These are phyloP conservation scores for Ophiocordyceps camponoti-leonardi DNA, from an alignment of 2,329 filamentous ascomycete species.

Conservation along the genomic window DNA sequence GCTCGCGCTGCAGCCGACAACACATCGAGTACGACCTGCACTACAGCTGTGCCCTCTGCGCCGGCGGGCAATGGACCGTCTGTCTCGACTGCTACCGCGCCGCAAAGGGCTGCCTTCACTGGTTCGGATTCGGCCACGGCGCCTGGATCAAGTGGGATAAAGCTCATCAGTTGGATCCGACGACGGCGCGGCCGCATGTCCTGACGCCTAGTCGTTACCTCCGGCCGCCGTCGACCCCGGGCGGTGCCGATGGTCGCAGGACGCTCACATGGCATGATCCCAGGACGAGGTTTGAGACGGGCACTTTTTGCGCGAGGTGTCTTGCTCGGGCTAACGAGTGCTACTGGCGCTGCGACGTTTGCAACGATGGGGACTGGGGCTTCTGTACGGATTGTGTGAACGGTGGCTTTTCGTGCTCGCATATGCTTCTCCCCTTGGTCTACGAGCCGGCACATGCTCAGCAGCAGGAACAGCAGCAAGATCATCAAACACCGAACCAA, in stretches of 20 bases:
- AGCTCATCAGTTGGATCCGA: conserved; percentile 19
- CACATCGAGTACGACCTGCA: conserved; percentile 77
- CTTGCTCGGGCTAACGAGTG: conserved; percentile 58
- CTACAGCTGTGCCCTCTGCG: conserved; percentile 62
- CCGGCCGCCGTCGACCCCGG: conserved; percentile 28
- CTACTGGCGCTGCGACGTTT: conserved; percentile 77
- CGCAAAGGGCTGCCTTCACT: conserved; percentile 64
- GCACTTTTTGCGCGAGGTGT: conserved; percentile 73
- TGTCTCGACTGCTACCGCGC: conserved; percentile 67
- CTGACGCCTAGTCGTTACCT: conserved; percentile 40
- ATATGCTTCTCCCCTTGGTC: conserved; percentile 61
- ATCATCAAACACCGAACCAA: not conserved
- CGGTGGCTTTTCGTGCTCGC: conserved; percentile 63
- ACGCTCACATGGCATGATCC: conserved; percentile 52
- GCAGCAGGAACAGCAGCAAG: not conserved
- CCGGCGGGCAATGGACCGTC: conserved; percentile 56
- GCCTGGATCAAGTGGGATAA: conserved; percentile 53
- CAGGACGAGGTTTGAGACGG: conserved; percentile 49
- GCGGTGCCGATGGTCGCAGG: conserved; percentile 35
- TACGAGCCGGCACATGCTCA: conserved; percentile 27
- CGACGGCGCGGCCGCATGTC: conserved; percentile 35
- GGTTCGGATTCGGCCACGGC: conserved; percentile 71
- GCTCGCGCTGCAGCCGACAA: conserved; percentile 49
- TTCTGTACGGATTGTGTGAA: conserved; percentile 84
- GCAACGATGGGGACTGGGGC: conserved; percentile 89